These are phyloP conservation scores for Globisporangium rhizosaccharum DNA, from an alignment of 352 stramenopile genomes.

Conservation along the genomic window DNA sequence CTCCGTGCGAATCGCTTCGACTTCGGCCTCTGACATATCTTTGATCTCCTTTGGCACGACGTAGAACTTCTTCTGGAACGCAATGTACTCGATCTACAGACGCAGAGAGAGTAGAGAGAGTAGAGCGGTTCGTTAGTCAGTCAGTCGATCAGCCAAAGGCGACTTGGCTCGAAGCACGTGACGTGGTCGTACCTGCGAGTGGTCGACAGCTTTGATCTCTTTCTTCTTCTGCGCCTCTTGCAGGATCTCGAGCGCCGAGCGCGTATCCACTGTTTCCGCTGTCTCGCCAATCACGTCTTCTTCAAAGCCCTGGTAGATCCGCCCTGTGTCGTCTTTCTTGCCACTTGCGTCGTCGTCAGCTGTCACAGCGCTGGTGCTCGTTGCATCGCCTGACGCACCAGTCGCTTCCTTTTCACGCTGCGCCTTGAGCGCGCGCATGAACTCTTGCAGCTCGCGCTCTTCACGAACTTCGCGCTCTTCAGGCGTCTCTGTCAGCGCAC, in stretches of 20 bases:
- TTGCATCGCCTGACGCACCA: background rate
- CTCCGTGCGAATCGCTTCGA: conserved; percentile 71
- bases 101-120: background rate
- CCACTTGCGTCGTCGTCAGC: conserved; percentile 9
- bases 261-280: conserved; percentile 60
- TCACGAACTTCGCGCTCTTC: conserved; percentile 70
- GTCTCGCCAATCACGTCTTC: conserved; percentile 85
- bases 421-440: conserved; percentile 79
- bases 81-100: conserved; percentile 91
- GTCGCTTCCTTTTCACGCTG: conserved; percentile 58
- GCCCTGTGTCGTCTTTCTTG: conserved; percentile 59
- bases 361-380: background rate
- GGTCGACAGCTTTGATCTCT: conserved; percentile 95
- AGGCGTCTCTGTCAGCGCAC: conserved; percentile 42
- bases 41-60: conserved; percentile 94
- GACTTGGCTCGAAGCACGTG: background rate
- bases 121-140: background rate
- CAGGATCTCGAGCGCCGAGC: conserved; percentile 87
- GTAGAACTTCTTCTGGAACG: conserved; percentile 99
- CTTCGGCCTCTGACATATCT: conserved; percentile 82
- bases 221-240: conserved; percentile 91
- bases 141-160: background rate
- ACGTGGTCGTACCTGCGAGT: conserved; percentile 53
- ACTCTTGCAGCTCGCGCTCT: conserved; percentile 78
- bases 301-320: conserved; percentile 82